Percentiles rank a stretch among this genome's conserved stretches.
Conservation (phyloP, 768 basidiomycete species). For the Tylopilus plumbeoviolaceoides region DNA sequence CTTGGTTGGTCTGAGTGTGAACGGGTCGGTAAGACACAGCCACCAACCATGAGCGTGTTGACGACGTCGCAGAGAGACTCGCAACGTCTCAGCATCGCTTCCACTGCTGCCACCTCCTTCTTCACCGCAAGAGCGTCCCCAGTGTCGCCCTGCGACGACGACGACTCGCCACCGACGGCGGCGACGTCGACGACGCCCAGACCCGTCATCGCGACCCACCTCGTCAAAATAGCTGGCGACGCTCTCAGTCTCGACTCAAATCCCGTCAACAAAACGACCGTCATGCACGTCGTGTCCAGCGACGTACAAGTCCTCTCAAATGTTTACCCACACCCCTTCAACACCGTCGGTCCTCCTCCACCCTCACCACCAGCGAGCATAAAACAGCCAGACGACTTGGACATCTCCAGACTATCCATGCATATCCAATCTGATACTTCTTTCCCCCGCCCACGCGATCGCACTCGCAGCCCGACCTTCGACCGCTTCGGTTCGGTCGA, state of each 20-base stretch:
- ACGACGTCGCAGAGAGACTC: background rate
- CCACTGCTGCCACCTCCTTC: conserved; percentile 24
- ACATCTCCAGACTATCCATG: conserved; percentile 13
- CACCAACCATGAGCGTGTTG: background rate
- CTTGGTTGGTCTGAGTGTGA: background rate
- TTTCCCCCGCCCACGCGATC: conserved; percentile 20
- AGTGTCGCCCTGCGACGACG: background rate
- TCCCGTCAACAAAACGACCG: conserved; percentile 27
- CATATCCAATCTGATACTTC: background rate
- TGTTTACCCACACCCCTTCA: background rate
- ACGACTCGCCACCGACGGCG: background rate
- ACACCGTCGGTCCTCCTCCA: conserved; percentile 49
- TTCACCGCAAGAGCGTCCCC: conserved; percentile 25
- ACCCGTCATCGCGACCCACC: conserved; percentile 25
- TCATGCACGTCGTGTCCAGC: conserved; percentile 31
- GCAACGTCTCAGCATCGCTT: conserved; percentile 24
- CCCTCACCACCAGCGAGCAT: conserved; percentile 50
- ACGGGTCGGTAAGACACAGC: background rate
- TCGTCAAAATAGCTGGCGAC: conserved; percentile 41
- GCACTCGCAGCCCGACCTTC: conserved; percentile 16
- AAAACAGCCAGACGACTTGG: conserved; percentile 16
- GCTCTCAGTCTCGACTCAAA: conserved; percentile 40
- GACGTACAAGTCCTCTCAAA: conserved; percentile 8
- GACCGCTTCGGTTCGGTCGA: conserved; percentile 30
- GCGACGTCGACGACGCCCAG: conserved; percentile 32